Conservation (phyloP, 148 eudicot species). For the Euryodendron excelsum region DNA sequence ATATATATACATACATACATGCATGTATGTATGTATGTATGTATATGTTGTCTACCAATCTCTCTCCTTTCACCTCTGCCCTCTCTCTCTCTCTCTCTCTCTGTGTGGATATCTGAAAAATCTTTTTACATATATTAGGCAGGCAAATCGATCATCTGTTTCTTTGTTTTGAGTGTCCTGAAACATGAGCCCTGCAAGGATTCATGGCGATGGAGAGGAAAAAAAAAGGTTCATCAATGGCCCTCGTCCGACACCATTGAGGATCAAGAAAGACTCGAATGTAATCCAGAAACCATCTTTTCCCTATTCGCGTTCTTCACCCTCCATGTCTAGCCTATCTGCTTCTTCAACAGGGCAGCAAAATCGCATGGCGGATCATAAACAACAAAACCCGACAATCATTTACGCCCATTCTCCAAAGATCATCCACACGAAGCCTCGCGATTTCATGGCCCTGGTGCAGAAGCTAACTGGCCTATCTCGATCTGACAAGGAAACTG, state of each 20-base stretch:
- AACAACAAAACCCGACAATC: slow-evolving; percentile 25
- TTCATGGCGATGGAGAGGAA: background rate
- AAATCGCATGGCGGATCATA: too few species aligned
- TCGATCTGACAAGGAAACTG: background rate
- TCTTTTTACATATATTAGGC: too few species aligned
- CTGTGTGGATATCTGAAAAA: too few species aligned
- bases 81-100: too few species aligned
- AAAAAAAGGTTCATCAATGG: slow-evolving; percentile 25
- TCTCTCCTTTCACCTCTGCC: too few species aligned
- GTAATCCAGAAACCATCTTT: slow-evolving; percentile 15
- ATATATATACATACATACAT: too few species aligned
- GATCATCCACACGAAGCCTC: slow-evolving; percentile 44
- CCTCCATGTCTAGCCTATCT: background rate
- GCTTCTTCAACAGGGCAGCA: too few species aligned
- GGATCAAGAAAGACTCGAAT: slow-evolving; percentile 26
- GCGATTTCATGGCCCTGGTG: slow-evolving; percentile 58
- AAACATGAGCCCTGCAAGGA: slow-evolving; percentile 27
- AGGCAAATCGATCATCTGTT: too few species aligned
- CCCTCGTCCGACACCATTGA: slow-evolving; percentile 44
- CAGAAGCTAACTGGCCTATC: slow-evolving; percentile 48
- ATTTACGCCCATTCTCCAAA: slow-evolving; percentile 44
- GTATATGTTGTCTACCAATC: too few species aligned
- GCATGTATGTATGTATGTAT: too few species aligned
- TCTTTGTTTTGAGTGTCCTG: too few species aligned
- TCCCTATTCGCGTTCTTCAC: background rate